Percentiles rank a stretch among this genome's conserved stretches.
phyloP scores from a whole-genome alignment of 139 green algal species.

The Desmodesmus armatus region DNA sequence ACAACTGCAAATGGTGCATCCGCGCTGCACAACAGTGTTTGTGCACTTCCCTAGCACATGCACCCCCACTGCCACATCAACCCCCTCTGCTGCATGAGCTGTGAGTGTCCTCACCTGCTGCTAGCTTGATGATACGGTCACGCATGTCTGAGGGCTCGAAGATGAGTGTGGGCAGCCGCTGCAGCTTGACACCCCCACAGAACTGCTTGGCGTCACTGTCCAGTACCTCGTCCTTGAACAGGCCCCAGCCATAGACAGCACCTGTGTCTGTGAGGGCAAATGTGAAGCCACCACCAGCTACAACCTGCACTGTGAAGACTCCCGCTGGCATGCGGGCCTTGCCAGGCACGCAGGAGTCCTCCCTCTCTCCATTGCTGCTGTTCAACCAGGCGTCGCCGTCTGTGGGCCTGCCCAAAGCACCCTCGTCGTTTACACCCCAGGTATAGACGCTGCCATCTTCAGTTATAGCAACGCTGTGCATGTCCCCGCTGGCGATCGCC shows the following conservation, averaged over 20 bases:
- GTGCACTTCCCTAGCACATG: too few species aligned
- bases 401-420: conserved; percentile 81
- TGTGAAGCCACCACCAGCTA: conserved; percentile 87
- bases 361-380: conserved; percentile 2
- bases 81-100: too few species aligned
- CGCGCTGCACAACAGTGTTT: too few species aligned
- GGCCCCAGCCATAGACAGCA: conserved; percentile 87
- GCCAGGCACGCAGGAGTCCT: conserved; percentile 48
- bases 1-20: too few species aligned
- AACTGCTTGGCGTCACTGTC: conserved; percentile 82
- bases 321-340: conserved; percentile 36
- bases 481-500: conserved; percentile 84
- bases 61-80: too few species aligned
- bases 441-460: conserved; percentile 73
- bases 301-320: conserved; percentile 72
- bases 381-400: conserved; percentile 50
- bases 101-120: too few species aligned
- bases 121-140: conserved; percentile 17
- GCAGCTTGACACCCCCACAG: conserved; percentile 49
- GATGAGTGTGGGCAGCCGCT: conserved; percentile 58
- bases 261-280: conserved; percentile 76
- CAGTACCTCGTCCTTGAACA: conserved; percentile 83
- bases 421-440: conserved; percentile 95
- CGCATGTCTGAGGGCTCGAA: conserved; percentile 52
- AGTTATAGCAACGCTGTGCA: conserved; percentile 88